Conservation (phyloP, 495 filamentous ascomycete genomes). For the Evansstolkia leycettana region DNA sequence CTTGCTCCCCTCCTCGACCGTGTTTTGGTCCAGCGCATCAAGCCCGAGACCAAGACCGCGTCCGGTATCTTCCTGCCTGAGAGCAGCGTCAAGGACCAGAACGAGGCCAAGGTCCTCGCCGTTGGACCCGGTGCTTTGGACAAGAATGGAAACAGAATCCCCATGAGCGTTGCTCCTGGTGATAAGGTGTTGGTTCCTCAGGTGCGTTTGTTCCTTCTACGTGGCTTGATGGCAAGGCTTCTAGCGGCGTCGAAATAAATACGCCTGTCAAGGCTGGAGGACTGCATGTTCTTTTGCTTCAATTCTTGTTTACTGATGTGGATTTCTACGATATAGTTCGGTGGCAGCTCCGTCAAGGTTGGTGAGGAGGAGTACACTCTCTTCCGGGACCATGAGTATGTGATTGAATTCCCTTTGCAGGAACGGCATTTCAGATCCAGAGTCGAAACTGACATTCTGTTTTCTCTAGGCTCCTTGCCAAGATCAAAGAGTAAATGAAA, state of each 20-base stretch:
- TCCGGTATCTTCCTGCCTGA: constrained; percentile 96
- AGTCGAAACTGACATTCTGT: constrained; percentile 13
- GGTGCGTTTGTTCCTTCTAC: constrained; percentile 40
- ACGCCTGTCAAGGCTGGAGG: too few species aligned
- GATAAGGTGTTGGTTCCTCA: constrained; percentile 96
- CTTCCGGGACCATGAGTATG: constrained; percentile 95
- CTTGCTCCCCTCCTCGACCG: constrained; percentile 96
- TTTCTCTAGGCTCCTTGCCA: constrained; percentile 56
- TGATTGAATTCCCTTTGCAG: constrained; percentile 8
- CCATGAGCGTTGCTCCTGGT: constrained; percentile 66
- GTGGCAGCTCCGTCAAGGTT: constrained; percentile 91
- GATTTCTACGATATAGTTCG: constrained; percentile 53
- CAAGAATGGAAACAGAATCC: constrained; percentile 75
- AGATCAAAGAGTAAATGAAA: constrained; percentile 68
- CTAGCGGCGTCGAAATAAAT: too few species aligned
- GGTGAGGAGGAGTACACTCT: constrained; percentile 93
- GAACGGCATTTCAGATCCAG: background rate
- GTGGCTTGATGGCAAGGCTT: too few species aligned
- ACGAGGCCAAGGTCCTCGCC: constrained; percentile 90
- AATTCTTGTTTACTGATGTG: too few species aligned
- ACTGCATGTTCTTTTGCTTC: too few species aligned
- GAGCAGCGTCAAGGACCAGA: constrained; percentile 92
- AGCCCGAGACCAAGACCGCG: constrained; percentile 92
- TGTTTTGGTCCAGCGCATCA: constrained; percentile 94
- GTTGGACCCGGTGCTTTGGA: constrained; percentile 82